Percentiles rank a stretch among this genome's conserved stretches.
Evolutionary conservation across 108 stramenopile genomes (phyloP).

Genomic region (Discostella pseudostelligera): DNA sequence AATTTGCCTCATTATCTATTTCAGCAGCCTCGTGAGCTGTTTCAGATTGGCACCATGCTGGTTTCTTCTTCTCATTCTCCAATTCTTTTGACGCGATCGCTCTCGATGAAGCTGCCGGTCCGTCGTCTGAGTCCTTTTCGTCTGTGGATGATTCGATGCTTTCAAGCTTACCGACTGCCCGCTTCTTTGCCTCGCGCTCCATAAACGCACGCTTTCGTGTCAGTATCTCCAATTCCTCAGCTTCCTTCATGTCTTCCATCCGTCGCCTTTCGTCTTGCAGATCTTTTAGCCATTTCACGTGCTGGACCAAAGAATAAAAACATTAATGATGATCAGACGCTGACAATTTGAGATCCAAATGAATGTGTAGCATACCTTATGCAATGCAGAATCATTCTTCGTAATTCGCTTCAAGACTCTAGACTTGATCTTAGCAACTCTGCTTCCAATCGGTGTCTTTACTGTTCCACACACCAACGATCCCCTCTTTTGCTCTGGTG

Average conservation of each 20-base stretch:
- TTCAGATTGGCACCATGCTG: constrained; percentile 83
- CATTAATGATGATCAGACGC: background rate
- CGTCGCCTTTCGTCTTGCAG: constrained; percentile 28
- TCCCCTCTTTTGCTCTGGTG: background rate
- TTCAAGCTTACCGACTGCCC: constrained; percentile 14
- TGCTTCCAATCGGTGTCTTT: constrained; percentile 28
- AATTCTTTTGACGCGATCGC: background rate
- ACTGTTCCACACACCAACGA: constrained; percentile 30
- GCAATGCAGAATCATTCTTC: constrained; percentile 40
- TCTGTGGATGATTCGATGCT: background rate
- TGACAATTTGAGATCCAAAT: background rate
- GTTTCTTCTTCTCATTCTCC: constrained; percentile 38
- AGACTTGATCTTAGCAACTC: constrained; percentile 33
- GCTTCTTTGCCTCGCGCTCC: constrained; percentile 57
- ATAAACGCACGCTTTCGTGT: constrained; percentile 37
- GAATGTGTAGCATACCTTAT: constrained; percentile 10
- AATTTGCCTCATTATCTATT: constrained; percentile 63
- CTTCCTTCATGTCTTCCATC: constrained; percentile 40
- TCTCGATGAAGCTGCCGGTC: background rate
- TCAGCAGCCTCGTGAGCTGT: constrained; percentile 37
- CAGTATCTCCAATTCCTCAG: constrained; percentile 19
- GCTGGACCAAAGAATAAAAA: constrained; percentile 1
- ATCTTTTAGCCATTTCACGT: constrained; percentile 43
- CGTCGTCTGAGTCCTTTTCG: background rate
- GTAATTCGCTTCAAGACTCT: constrained; percentile 43